A percentile compares a stretch with the other conserved stretches of the same genome.
Conservation (phyloP, 768 basidiomycete genomes). For the Russula foetens region DNA sequence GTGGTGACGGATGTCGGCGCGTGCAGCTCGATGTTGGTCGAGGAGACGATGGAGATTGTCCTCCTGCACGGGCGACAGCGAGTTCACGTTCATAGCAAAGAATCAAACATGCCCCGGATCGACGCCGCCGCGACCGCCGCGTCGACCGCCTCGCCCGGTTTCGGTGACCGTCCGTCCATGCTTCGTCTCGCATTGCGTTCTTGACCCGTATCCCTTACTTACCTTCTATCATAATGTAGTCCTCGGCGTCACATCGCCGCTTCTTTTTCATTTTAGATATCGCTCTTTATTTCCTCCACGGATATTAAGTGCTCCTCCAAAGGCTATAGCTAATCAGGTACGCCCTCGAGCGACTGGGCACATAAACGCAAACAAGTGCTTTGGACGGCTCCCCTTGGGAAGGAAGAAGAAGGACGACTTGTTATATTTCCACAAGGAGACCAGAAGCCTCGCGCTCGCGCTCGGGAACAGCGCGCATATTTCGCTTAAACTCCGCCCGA, state of each 20-base stretch:
- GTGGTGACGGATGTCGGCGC: conserved; percentile 39
- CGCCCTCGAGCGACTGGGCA: background rate
- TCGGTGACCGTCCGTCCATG: background rate
- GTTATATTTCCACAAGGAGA: too few relatives aligned
- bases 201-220: too few relatives aligned
- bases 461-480: too few relatives aligned
- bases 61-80: conserved; percentile 34
- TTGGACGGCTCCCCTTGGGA: background rate
- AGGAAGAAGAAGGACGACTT: background rate
- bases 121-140: conserved; percentile 2
- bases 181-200: too few relatives aligned
- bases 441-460: too few relatives aligned
- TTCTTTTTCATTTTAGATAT: background rate
- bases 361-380: background rate
- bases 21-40: conserved; percentile 46
- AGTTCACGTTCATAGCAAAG: conserved; percentile 30
- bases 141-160: too few relatives aligned
- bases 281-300: background rate
- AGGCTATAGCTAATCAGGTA: background rate
- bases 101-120: conserved; percentile 6
- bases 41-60: conserved; percentile 43
- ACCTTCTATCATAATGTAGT: too few relatives aligned
- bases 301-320: background rate
- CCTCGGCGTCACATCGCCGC: background rate
- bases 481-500: background rate